Conservation (phyloP, 2,329 filamentous ascomycete genomes). For the Fusarium napiforme region DNA sequence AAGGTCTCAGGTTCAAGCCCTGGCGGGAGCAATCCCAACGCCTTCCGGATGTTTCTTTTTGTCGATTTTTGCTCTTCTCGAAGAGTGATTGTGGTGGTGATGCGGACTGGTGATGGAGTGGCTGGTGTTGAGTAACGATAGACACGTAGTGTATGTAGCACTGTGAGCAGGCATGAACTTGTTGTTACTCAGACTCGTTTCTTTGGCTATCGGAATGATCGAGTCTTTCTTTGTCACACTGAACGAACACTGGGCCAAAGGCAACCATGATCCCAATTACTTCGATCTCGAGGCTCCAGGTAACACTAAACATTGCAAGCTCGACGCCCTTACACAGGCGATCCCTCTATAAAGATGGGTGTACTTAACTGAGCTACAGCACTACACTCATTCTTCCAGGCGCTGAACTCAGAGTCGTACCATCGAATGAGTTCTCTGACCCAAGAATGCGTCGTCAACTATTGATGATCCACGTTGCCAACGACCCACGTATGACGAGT, state of each 20-base stretch:
- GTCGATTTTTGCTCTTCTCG: background rate
- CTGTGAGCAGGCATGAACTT: background rate
- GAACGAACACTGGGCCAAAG: background rate
- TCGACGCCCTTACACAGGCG: background rate
- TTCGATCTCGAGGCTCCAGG: background rate
- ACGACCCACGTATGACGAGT: conserved; percentile 34
- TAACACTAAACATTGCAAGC: background rate
- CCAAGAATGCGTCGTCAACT: conserved; percentile 1
- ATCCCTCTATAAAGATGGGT: background rate
- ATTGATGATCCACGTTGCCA: conserved; percentile 25
- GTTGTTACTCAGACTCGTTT: background rate
- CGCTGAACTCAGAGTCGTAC: background rate
- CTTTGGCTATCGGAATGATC: background rate
- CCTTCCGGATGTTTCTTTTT: conserved; percentile 27
- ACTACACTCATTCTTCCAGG: too few species aligned
- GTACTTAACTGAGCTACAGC: background rate
- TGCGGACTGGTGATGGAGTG: background rate
- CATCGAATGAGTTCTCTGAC: background rate
- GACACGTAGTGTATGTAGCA: background rate
- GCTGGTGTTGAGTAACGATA: background rate
- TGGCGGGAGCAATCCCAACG: conserved; percentile 28
- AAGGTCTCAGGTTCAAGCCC: conserved; percentile 31
- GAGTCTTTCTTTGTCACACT: background rate
- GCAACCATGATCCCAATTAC: background rate
- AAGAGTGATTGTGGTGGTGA: background rate